Evolutionary conservation across 2,329 filamentous ascomycete genomes (phyloP).

Genomic region (Endocalyx cinctus): DNA sequence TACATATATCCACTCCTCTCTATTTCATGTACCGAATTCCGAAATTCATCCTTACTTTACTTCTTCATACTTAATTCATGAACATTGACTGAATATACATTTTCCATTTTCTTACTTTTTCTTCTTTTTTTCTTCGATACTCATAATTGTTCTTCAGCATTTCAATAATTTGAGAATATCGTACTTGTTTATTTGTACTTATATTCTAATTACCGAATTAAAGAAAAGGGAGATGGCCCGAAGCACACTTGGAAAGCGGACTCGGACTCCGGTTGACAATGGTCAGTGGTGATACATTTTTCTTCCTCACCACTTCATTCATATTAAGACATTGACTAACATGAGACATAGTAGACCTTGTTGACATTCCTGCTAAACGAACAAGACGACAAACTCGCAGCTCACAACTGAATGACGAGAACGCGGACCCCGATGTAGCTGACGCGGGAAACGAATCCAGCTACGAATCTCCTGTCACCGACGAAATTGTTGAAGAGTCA

Average conservation of each 20-base stretch:
- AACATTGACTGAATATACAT: slow-evolving; percentile 5
- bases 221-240: slow-evolving; percentile 18
- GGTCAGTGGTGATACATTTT: slow-evolving; percentile 25
- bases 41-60: too few relatives aligned
- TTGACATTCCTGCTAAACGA: slow-evolving; percentile 39
- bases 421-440: slow-evolving; percentile 52
- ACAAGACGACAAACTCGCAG: slow-evolving; percentile 39
- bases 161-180: too few relatives aligned
- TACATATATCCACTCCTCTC: too few relatives aligned
- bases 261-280: slow-evolving; percentile 31
- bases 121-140: neutral
- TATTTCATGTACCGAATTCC: slow-evolving; percentile 8
- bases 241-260: slow-evolving; percentile 43
- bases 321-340: slow-evolving; percentile 16
- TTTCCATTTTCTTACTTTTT: slow-evolving; percentile 1
- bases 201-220: slow-evolving; percentile 1
- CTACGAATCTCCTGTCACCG: slow-evolving; percentile 39
- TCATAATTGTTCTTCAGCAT: neutral
- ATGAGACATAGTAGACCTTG: slow-evolving; percentile 15
- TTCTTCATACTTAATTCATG: too few relatives aligned
- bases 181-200: neutral
- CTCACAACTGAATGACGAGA: slow-evolving; percentile 58
- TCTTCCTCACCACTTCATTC: too few relatives aligned
- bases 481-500: slow-evolving; percentile 32
- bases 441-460: slow-evolving; percentile 32